Evolutionary conservation across 2,329 filamentous ascomycete species (phyloP), one percentile per base, ranked within the genome.

Genomic region (Botrytis paeoniae): DNA sequence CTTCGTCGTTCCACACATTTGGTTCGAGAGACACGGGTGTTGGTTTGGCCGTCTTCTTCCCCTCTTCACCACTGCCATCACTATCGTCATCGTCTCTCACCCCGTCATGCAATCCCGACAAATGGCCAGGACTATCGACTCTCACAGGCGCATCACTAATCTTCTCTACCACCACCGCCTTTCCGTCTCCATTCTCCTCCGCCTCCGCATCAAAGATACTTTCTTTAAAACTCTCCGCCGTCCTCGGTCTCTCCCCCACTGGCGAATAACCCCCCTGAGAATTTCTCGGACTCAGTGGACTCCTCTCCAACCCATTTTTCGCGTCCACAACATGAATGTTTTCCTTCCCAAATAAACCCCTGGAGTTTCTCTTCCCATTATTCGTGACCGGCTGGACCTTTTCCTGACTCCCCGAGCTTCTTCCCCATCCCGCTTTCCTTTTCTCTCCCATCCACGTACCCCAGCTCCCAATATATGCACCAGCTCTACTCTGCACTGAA

Each of bases 361-460:
- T 66, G 18, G 69, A 74, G 66, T 69, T 72, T n/a, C 39, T 75
- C 37, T 78, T 73, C 18, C 79, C 78, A 77, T 78, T 80, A 0
- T 78, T 78, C 12, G 70, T 70, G 79, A 91, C 92, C 75, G 91
- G 86, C 83, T 94, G 95, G 83, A 96, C 92, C 68, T 90, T 90
- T 2, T 90, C 89, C 90, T 90, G 92, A 0, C 85, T 83, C 2
- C 89, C 89, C 90, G 90, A 92, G 77, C 89, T 75, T 35, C 78
- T 72, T 18, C 80, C 80, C 79, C 79, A 81, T 0, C 79, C 80
- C 8, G 73, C 69, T 79, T 91, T 92, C 75, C 91, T 86, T 83
- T 95, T 95, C 83, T 96, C 92, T 68, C 90, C 90, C 2, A 90
- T 89, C 90, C 90, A 92, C 0, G 85, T 83, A 1, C 90, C 89